phyloP scores from a whole-genome alignment of 176 grass and related monocot genomes.

The Leersia perrieri region DNA sequence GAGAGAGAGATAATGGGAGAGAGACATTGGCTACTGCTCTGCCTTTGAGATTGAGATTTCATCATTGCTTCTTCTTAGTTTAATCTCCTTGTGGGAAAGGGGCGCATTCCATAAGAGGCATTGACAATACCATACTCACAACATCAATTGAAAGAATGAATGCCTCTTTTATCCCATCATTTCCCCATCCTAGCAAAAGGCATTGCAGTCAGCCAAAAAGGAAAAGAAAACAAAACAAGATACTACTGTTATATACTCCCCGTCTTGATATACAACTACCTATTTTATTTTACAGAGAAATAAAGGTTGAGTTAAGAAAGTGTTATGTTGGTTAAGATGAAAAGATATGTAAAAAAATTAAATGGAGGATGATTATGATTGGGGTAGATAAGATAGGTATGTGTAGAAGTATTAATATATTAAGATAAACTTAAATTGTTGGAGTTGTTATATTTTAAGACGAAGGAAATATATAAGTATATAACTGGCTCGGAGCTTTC shows the following conservation, averaged over 20 bases:
- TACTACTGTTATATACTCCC: not conserved
- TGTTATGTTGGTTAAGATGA: too few relatives aligned
- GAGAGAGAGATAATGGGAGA: not conserved
- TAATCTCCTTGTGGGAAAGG: not conserved
- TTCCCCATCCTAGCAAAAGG: constrained; percentile 13
- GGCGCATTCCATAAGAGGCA: constrained; percentile 17
- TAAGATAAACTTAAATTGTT: too few relatives aligned
- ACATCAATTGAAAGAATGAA: not conserved
- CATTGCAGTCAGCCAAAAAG: not conserved
- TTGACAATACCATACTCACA: not conserved
- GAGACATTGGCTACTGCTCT: not conserved
- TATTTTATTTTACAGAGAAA: too few relatives aligned
- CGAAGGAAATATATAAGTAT: too few relatives aligned
- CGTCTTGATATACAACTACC: too few relatives aligned
- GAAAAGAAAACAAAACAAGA: not conserved
- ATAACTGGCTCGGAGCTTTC: not conserved
- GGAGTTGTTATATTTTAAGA: too few relatives aligned
- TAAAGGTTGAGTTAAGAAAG: too few relatives aligned
- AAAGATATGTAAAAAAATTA: too few relatives aligned
- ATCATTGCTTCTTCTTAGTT: constrained; percentile 5
- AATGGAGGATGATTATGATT: too few relatives aligned
- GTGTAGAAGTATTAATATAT: too few relatives aligned
- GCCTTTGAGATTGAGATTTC: constrained; percentile 3
- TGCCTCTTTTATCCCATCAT: constrained; percentile 27
- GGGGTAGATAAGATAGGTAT: too few relatives aligned